phyloP scores from a whole-genome alignment of 192 early-diverging fungal genomes.

The Hyaloraphidium curvatum region DNA sequence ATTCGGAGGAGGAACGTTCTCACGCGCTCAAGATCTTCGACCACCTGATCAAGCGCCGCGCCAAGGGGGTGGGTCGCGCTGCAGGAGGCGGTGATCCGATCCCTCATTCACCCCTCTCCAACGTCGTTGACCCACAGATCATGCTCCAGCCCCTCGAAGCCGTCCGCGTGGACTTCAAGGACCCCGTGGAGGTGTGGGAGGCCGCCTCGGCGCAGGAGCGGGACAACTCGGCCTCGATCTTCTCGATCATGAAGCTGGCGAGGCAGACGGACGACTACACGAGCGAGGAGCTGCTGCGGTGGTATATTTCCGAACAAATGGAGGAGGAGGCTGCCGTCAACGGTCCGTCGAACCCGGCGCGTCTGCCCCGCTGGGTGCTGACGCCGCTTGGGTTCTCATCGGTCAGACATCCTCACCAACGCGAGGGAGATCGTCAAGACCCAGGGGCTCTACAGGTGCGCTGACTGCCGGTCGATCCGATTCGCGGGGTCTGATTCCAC shows the following conservation, averaged over 20 bases:
- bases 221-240: conserved; percentile 12
- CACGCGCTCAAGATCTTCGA: conserved; percentile 22
- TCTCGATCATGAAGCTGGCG: conserved; percentile 11
- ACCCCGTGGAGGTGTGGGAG: conserved; percentile 14
- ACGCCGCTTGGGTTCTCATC: too few species aligned
- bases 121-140: too few species aligned
- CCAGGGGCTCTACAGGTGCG: conserved; percentile 17
- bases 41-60: conserved; percentile 18
- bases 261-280: conserved; percentile 16
- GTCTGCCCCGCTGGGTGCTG: too few species aligned
- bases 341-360: too few species aligned
- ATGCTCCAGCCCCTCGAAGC: conserved; percentile 6
- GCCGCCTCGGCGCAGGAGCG: conserved; percentile 13
- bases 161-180: conserved; percentile 8
- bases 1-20: conserved; percentile 17
- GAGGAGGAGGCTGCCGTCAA: conserved; percentile 19
- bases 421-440: conserved; percentile 12
- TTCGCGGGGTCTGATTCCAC: too few species aligned
- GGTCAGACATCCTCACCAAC: conserved; percentile 19
- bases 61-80: too few species aligned
- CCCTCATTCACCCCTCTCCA: too few species aligned
- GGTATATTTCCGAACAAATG: conserved; percentile 18
- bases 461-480: too few species aligned
- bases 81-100: too few species aligned
- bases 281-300: conserved; percentile 15